Percentiles rank a stretch among this genome's conserved stretches.
These are phyloP conservation scores for Pleurotus tuber-regium DNA, from an alignment of 768 basidiomycete species.

Conservation along the genomic window DNA sequence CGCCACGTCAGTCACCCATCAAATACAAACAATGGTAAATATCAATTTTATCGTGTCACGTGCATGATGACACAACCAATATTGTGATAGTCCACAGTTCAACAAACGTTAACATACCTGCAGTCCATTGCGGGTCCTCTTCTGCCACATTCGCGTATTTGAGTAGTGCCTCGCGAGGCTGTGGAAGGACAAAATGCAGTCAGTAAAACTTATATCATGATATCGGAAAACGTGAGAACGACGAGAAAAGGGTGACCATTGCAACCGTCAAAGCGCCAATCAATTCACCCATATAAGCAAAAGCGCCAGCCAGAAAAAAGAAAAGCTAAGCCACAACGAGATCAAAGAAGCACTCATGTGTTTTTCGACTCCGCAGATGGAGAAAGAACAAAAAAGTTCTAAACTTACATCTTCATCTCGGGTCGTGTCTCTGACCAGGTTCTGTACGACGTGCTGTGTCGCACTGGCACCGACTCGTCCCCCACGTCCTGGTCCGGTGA, in stretches of 20 bases:
- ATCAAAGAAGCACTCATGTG: constrained; percentile 14
- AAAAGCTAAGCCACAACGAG: neutral
- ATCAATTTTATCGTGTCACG: constrained; percentile 28
- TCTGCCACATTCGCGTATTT: constrained; percentile 82
- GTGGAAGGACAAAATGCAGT: constrained; percentile 22
- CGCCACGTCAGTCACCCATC: constrained; percentile 62
- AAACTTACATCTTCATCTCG: constrained; percentile 92
- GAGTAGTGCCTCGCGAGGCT: constrained; percentile 97
- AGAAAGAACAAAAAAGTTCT: constrained; percentile 19
- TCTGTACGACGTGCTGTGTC: constrained; percentile 95
- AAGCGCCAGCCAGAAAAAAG: neutral
- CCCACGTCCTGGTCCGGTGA: constrained; percentile 90
- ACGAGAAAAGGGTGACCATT: constrained; percentile 19
- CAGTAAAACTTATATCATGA: constrained; percentile 15
- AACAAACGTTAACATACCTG: constrained; percentile 53
- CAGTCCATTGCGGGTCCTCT: constrained; percentile 80
- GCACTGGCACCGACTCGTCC: constrained; percentile 96
- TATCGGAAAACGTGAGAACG: constrained; percentile 18
- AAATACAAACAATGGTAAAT: constrained; percentile 42
- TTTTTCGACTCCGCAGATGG: constrained; percentile 3
- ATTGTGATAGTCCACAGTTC: constrained; percentile 14
- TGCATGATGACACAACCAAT: constrained; percentile 19
- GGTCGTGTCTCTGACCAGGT: constrained; percentile 87
- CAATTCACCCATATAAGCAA: neutral
- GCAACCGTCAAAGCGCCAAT: constrained; percentile 13